A percentile compares a stretch with the other conserved stretches of the same genome.
Conservation (phyloP, 2,329 filamentous ascomycete species). For the Colletotrichum somersetense region DNA sequence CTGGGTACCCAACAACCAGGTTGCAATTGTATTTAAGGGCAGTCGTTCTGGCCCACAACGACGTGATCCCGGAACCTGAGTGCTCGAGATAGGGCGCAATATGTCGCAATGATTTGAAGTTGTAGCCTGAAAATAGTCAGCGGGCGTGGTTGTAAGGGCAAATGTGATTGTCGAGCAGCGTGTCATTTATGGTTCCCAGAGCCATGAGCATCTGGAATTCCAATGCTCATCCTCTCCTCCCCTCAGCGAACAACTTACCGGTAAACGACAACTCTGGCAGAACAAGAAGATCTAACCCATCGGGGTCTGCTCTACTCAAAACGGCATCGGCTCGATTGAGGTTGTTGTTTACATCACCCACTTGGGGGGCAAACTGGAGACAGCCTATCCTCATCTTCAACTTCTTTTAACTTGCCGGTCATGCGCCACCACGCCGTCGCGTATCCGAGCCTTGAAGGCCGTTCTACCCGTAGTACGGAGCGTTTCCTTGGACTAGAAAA, state of each 20-base stretch:
- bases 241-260: slow-evolving; percentile 58
- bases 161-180: too few relatives aligned
- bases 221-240: too few relatives aligned
- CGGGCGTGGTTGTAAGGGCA: too few relatives aligned
- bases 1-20: slow-evolving; percentile 81
- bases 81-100: slow-evolving; percentile 79
- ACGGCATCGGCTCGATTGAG: slow-evolving; percentile 75
- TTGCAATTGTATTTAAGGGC: slow-evolving; percentile 76
- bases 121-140: slow-evolving; percentile 70
- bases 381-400: slow-evolving; percentile 74
- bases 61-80: slow-evolving; percentile 73
- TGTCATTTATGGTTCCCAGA: too few relatives aligned
- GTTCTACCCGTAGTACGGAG: too few relatives aligned
- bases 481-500: too few relatives aligned
- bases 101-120: slow-evolving; percentile 77
- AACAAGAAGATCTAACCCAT: slow-evolving; percentile 77
- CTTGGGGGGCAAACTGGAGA: slow-evolving; percentile 78
- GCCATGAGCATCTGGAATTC: too few relatives aligned
- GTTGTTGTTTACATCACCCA: slow-evolving; percentile 79
- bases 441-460: too few relatives aligned
- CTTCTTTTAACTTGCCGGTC: too few relatives aligned
- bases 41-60: slow-evolving; percentile 77
- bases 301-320: slow-evolving; percentile 63
- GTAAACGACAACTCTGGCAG: slow-evolving; percentile 83
- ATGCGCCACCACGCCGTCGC: too few relatives aligned